Evolutionary conservation across 202 grass and related monocot genomes (phyloP).

Genomic region (Thinopyrum obtusiflorum): DNA sequence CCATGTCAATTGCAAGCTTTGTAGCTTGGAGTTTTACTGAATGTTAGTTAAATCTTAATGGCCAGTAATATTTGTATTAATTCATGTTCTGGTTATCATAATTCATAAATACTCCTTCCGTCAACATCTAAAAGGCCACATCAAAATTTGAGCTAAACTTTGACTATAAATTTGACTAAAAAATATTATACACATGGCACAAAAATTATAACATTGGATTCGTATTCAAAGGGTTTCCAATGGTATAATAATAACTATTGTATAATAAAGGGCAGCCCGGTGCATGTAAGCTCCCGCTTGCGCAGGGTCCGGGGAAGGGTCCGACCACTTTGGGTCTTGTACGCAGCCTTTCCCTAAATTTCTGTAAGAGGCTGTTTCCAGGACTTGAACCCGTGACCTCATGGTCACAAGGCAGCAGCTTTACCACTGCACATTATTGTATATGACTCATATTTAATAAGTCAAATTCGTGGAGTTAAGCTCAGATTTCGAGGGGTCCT

Average conservation of each 20-base stretch:
- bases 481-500: background rate
- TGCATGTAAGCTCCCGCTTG: too few relatives aligned
- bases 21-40: background rate
- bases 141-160: background rate
- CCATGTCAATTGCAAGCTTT: background rate
- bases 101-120: background rate
- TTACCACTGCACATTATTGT: too few relatives aligned
- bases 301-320: too few relatives aligned
- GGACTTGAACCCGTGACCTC: too few relatives aligned
- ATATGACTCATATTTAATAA: background rate
- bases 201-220: background rate
- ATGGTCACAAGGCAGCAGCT: too few relatives aligned
- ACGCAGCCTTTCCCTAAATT: too few relatives aligned
- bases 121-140: background rate
- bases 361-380: too few relatives aligned
- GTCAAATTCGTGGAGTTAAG: background rate
- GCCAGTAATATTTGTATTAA: conserved; percentile 20
- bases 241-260: background rate
- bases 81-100: conserved; percentile 12
- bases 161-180: background rate
- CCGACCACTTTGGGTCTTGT: too few relatives aligned
- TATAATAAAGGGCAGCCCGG: too few relatives aligned
- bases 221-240: background rate
- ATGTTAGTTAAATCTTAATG: background rate
- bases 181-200: background rate